Conservation (phyloP, 2,329 filamentous ascomycete species). For the Ophiostoma sp. region DNA sequence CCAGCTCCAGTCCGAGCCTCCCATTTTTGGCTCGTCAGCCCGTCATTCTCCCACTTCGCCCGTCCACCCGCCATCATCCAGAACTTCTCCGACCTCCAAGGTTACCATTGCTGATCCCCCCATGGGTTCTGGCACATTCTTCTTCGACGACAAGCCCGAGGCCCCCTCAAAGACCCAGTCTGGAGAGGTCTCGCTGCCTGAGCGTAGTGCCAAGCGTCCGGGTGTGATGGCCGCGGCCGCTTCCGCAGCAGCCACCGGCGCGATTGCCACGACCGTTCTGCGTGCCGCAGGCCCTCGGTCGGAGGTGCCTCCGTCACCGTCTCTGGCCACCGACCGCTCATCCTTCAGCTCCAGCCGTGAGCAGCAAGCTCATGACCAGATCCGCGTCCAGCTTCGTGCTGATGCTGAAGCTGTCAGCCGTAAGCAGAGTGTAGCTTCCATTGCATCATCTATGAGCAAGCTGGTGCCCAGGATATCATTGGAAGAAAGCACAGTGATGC, state of each 20-base stretch:
- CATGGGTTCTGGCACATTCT: conserved; percentile 32
- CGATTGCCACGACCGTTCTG: not conserved
- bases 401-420: conserved; percentile 27
- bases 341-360: conserved; percentile 17
- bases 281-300: conserved; percentile 3
- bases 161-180: conserved; percentile 31
- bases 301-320: conserved; percentile 17
- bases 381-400: conserved; percentile 16
- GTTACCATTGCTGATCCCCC: conserved; percentile 29
- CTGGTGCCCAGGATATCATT: conserved; percentile 52
- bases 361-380: conserved; percentile 1
- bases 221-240: not conserved
- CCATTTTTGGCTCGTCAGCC: conserved; percentile 28
- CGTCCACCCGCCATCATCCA: conserved; percentile 29
- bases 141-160: conserved; percentile 36
- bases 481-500: conserved; percentile 48
- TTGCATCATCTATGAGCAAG: conserved; percentile 46
- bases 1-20: conserved; percentile 20
- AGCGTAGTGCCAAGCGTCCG: conserved; percentile 26
- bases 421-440: conserved; percentile 42
- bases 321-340: conserved; percentile 2
- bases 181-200: conserved; percentile 18
- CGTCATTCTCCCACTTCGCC: conserved; percentile 27
- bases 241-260: conserved; percentile 32
- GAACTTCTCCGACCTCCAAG: not conserved